Evolutionary conservation across 176 grass and related monocot species (phyloP).

Genomic region (Pontederia crassipes): DNA sequence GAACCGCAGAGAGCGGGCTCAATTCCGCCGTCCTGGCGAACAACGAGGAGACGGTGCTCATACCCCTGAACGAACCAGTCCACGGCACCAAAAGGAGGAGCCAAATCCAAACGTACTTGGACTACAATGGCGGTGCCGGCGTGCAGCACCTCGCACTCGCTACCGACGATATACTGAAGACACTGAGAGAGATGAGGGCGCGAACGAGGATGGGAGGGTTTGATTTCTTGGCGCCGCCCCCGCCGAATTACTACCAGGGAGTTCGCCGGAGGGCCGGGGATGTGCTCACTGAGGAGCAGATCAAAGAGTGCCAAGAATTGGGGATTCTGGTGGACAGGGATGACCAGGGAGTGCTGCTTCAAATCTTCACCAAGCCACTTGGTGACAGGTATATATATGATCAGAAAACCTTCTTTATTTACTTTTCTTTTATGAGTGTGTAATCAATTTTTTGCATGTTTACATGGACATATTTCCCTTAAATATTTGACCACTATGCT

Average conservation of each 20-base stretch:
- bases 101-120: constrained; percentile 92
- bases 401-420: background rate
- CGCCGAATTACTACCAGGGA: constrained; percentile 55
- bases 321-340: constrained; percentile 88
- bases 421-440: background rate
- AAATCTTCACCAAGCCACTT: constrained; percentile 91
- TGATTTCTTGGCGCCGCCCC: constrained; percentile 56
- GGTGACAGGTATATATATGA: constrained; percentile 64
- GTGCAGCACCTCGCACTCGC: constrained; percentile 95
- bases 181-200: constrained; percentile 61
- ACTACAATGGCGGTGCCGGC: constrained; percentile 76
- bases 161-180: constrained; percentile 53
- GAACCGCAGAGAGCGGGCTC: constrained; percentile 86
- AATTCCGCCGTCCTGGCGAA: constrained; percentile 90
- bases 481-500: no score
- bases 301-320: constrained; percentile 73
- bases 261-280: constrained; percentile 60
- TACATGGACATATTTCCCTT: no score
- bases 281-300: constrained; percentile 65
- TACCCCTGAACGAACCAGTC: constrained; percentile 85
- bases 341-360: constrained; percentile 84
- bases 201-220: constrained; percentile 54
- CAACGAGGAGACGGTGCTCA: constrained; percentile 69
- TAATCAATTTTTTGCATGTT: no score
- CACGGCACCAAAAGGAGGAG: constrained; percentile 92